phyloP scores from a whole-genome alignment of 2,329 filamentous ascomycete species.

The Paecilomyces dactylethromorphus region DNA sequence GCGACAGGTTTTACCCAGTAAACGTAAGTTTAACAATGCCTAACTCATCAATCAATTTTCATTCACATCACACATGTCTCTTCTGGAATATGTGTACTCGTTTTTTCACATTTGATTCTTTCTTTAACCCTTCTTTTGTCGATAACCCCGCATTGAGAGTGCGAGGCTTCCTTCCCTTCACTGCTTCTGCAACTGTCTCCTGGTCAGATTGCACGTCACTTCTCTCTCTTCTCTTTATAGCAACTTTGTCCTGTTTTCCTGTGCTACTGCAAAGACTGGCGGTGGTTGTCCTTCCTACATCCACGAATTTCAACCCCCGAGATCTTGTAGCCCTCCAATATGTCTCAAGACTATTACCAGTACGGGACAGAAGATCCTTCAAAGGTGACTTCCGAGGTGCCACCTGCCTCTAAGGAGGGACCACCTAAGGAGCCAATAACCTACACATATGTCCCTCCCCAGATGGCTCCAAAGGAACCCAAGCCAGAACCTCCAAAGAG shows the following conservation, averaged over 20 bases:
- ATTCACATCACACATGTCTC: background rate
- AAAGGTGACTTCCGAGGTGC: background rate
- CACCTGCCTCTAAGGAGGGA: background rate
- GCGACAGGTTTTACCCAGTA: slow-evolving; percentile 5
- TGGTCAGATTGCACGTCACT: background rate
- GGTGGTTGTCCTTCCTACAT: background rate
- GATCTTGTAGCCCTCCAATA: background rate
- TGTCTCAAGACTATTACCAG: slow-evolving; percentile 5
- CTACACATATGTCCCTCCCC: background rate
- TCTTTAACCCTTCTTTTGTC: background rate
- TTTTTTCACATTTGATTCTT: background rate
- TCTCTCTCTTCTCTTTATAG: background rate
- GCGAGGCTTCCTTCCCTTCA: background rate
- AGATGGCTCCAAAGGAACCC: background rate
- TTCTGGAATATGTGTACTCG: background rate
- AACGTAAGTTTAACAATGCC: background rate
- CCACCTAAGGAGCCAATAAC: slow-evolving; percentile 1
- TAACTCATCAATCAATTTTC: background rate
- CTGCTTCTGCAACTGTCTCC: background rate
- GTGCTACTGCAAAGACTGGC: background rate
- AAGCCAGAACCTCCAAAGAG: background rate
- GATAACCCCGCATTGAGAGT: background rate
- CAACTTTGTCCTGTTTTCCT: background rate
- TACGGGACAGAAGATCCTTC: slow-evolving; percentile 9
- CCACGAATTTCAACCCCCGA: background rate